These are phyloP conservation scores for Venturia nashicola DNA, from an alignment of 2,329 filamentous ascomycete species.

Conservation along the genomic window DNA sequence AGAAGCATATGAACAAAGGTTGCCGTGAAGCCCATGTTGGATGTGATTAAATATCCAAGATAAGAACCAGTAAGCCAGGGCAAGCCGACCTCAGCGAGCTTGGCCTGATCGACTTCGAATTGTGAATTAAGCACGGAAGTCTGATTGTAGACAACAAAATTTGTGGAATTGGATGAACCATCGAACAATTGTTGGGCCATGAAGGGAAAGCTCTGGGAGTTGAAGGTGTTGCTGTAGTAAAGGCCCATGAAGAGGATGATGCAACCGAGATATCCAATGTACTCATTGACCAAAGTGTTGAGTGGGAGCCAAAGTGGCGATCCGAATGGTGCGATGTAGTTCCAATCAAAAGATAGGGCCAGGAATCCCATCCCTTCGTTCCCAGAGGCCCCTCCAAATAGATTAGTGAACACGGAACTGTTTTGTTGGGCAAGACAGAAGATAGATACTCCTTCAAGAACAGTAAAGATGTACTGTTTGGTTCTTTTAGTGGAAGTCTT, in stretches of 20 bases:
- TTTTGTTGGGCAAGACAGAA: slow-evolving; percentile 12
- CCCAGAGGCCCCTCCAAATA: slow-evolving; percentile 11
- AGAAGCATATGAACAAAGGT: slow-evolving; percentile 12
- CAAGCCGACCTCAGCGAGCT: slow-evolving; percentile 9
- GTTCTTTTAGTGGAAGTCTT: not conserved
- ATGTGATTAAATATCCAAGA: slow-evolving; percentile 10
- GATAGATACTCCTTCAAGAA: slow-evolving; percentile 9
- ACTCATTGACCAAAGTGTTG: slow-evolving; percentile 9
- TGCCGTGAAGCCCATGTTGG: slow-evolving; percentile 11
- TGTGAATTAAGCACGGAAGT: slow-evolving; percentile 10
- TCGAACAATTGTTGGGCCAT: slow-evolving; percentile 11
- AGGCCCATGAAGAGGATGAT: slow-evolving; percentile 14
- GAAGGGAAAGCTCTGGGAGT: slow-evolving; percentile 11
- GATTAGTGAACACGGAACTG: slow-evolving; percentile 11
- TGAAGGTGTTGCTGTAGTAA: slow-evolving; percentile 11
- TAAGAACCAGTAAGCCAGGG: slow-evolving; percentile 11
- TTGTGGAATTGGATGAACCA: slow-evolving; percentile 10
- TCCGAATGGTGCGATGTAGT: slow-evolving; percentile 9
- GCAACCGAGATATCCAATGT: slow-evolving; percentile 11
- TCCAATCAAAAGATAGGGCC: slow-evolving; percentile 11
- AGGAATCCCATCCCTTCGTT: slow-evolving; percentile 12
- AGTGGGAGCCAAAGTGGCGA: slow-evolving; percentile 10
- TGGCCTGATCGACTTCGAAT: slow-evolving; percentile 8
- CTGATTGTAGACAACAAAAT: slow-evolving; percentile 11
- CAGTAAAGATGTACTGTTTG: not conserved